Evolutionary conservation across 1,284 basidiomycete species (phyloP).

Genomic region (Sphaerobolus stellatus): DNA sequence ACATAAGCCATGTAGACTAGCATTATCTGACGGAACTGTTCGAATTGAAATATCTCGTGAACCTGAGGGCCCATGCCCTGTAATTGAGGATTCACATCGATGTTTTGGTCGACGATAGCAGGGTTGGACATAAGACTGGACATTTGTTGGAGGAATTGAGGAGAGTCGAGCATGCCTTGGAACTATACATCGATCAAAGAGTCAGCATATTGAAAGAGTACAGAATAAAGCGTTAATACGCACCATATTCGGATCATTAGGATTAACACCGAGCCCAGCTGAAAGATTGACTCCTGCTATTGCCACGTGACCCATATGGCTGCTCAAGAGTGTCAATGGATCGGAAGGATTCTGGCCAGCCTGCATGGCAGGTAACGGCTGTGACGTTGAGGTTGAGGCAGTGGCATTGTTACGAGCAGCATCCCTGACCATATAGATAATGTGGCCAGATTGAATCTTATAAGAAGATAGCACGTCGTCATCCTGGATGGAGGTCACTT

Average conservation of each 20-base stretch:
- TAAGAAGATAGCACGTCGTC: slow-evolving; percentile 80
- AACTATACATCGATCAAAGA: slow-evolving; percentile 46
- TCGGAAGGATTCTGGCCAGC: slow-evolving; percentile 80
- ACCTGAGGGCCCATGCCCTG: slow-evolving; percentile 78
- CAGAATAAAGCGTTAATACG: slow-evolving; percentile 22
- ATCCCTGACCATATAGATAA: slow-evolving; percentile 93
- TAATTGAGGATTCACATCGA: slow-evolving; percentile 80
- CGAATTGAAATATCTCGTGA: slow-evolving; percentile 75
- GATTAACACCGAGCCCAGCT: slow-evolving; percentile 80
- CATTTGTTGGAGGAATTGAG: slow-evolving; percentile 78
- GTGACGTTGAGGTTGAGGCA: slow-evolving; percentile 32
- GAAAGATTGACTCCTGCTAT: slow-evolving; percentile 88
- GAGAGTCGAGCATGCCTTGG: slow-evolving; percentile 81
- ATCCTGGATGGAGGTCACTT: slow-evolving; percentile 59
- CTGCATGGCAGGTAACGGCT: slow-evolving; percentile 74
- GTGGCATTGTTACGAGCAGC: slow-evolving; percentile 43
- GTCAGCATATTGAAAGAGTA: background rate
- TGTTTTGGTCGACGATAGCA: slow-evolving; percentile 80
- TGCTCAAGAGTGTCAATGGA: slow-evolving; percentile 73
- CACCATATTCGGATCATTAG: slow-evolving; percentile 89
- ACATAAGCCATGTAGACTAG: slow-evolving; percentile 36
- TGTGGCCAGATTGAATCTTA: slow-evolving; percentile 86
- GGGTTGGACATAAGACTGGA: slow-evolving; percentile 75
- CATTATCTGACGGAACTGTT: slow-evolving; percentile 83
- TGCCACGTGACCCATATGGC: slow-evolving; percentile 63